phyloP scores from a whole-genome alignment of 441 rosid genomes.

The Adansonia madagascariensis region DNA sequence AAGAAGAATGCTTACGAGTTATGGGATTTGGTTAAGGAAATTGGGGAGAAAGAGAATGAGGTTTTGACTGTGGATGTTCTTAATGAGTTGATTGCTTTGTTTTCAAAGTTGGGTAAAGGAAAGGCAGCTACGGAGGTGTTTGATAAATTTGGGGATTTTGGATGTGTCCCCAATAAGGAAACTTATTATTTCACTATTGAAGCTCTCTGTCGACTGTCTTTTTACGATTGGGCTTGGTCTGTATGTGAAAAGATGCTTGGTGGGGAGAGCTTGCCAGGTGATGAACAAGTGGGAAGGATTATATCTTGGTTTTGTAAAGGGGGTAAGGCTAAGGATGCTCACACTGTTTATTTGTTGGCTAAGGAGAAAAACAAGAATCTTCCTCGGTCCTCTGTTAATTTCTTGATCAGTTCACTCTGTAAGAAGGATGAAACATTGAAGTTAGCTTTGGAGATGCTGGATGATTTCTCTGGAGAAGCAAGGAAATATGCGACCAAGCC shows the following conservation, averaged over 20 bases:
- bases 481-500: constrained; percentile 65
- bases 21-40: constrained; percentile 76
- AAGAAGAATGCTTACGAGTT: constrained; percentile 55
- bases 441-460: constrained; percentile 60
- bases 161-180: constrained; percentile 53
- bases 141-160: constrained; percentile 58
- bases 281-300: constrained; percentile 58
- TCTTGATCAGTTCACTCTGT: constrained; percentile 57
- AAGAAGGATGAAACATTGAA: constrained; percentile 60
- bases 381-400: constrained; percentile 47
- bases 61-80: constrained; percentile 52
- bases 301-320: constrained; percentile 74
- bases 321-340: constrained; percentile 54
- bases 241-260: constrained; percentile 78
- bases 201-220: constrained; percentile 61
- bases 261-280: constrained; percentile 53
- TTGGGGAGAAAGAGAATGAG: constrained; percentile 42
- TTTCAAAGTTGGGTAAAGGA: constrained; percentile 69
- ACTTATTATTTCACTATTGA: constrained; percentile 71
- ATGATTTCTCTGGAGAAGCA: constrained; percentile 48
- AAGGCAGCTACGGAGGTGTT: constrained; percentile 77
- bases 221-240: constrained; percentile 56
- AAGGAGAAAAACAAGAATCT: constrained; percentile 52
- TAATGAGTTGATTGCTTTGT: constrained; percentile 59
- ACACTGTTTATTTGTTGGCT: constrained; percentile 53